Base-by-base conservation (phyloP, 1,284 basidiomycete genomes). In the Wolfiporia cocos region DNA sequence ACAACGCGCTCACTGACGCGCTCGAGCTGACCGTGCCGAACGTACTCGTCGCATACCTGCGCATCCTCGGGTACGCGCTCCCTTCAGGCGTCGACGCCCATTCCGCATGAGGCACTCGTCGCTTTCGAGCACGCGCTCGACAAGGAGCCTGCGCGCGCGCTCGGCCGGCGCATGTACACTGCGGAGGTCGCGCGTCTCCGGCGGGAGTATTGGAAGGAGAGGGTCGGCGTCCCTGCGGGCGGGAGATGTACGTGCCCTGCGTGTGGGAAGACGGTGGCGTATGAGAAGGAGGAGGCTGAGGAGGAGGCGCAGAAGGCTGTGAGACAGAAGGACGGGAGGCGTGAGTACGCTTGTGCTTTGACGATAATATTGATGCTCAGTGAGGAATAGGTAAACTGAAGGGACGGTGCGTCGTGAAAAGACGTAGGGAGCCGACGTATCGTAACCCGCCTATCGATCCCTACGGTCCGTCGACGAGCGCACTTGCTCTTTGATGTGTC, bases 81-180 rank as follows among this genome's bases (percentile, higher is more conserved):
- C 44, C 39, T 1, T 63, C 66, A 39, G 35, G 42, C 38, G 21
- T 37, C 41, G 39, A 34, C 32, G 12, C 21, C 32, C 32, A 40
- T 46, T 34, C 28, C 46, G 20, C 38, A 48, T 20, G 51, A 49
- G 41, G 50, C 56, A n/a, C 39, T 57, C 22, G 31, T 46, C 35
- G 48, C 53, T n/a, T 55, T 57, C 49, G 53, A 56, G 32, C 54
- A 52, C 40, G 54, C 54, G 11, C 49, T 56, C 19, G 54, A 56
- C 41, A 56, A 56, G 37, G 44, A 52, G 40, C 54, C 54, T 9
- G 23, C 39, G 12, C 41, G 46, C 3, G 32, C 41, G 9, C 40
- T 37, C 7, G 31, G 49, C 41, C n/a, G 17, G 14, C 48, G 46
- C 17, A 42, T 44, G 19, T 51, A 46, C 35, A 47, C 44, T 11